A percentile compares a stretch with the other conserved stretches of the same genome.
Conservation (phyloP, 106 monocot species). For the Amphibolis antarctica region DNA sequence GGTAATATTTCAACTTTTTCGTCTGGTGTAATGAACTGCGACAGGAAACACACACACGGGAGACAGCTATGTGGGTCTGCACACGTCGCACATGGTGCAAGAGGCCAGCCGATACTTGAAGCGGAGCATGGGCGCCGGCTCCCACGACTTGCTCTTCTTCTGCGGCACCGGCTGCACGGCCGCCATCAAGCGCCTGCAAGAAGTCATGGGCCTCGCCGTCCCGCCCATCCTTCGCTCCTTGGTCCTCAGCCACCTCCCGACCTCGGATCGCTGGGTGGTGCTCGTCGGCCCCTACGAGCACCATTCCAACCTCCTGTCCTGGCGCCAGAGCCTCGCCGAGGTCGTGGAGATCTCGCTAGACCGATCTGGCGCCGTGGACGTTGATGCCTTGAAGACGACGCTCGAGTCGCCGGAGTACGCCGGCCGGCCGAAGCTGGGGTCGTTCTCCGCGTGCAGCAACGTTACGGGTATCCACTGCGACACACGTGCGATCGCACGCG, state of each 20-base stretch:
- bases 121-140: slow-evolving; percentile 32
- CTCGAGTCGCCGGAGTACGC: slow-evolving; percentile 20
- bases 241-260: too few species aligned
- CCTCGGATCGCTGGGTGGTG: slow-evolving; percentile 46
- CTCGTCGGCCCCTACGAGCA: slow-evolving; percentile 73
- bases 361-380: slow-evolving; percentile 23
- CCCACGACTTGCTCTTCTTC: slow-evolving; percentile 49
- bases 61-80: slow-evolving; percentile 57
- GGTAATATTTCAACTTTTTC: too few species aligned
- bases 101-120: slow-evolving; percentile 37
- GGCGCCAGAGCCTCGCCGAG: slow-evolving; percentile 60
- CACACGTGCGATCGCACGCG: slow-evolving; percentile 41
- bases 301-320: slow-evolving; percentile 71
- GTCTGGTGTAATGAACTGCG: too few species aligned
- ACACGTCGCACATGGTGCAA: slow-evolving; percentile 24
- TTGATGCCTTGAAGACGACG: slow-evolving; percentile 13
- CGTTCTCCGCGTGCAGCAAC: slow-evolving; percentile 79
- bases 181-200: slow-evolving; percentile 69
- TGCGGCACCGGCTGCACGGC: slow-evolving; percentile 54
- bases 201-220: slow-evolving; percentile 49
- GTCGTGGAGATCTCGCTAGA: slow-evolving; percentile 57
- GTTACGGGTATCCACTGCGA: slow-evolving; percentile 49
- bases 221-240: slow-evolving; percentile 34
- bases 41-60: slow-evolving; percentile 60
- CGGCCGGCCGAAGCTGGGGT: slow-evolving; percentile 44